Percentiles rank a stretch among this genome's conserved stretches.
phyloP scores from a whole-genome alignment of 495 filamentous ascomycete species.

The Daldinia loculata region DNA sequence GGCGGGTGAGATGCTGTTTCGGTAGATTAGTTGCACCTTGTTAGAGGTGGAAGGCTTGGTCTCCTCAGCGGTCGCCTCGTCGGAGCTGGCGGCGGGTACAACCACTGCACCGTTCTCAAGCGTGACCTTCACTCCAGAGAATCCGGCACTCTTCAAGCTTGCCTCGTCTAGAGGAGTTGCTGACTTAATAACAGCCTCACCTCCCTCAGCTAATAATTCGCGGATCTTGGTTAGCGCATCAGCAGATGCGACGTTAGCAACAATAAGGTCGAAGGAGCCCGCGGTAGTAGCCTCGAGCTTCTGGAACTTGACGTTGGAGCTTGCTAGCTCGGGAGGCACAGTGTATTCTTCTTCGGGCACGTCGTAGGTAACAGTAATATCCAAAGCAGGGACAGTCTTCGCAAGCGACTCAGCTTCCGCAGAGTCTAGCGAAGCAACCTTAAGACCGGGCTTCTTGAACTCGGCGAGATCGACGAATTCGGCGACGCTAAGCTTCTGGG shows the following conservation, averaged over 20 bases:
- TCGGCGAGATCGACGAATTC: constrained; percentile 7
- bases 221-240: constrained; percentile 3
- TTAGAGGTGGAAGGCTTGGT: background rate
- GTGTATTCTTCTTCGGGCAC: constrained; percentile 3
- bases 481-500: background rate
- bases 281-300: constrained; percentile 1
- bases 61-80: constrained; percentile 1
- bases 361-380: background rate
- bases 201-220: constrained; percentile 1
- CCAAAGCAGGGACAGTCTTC: background rate
- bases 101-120: background rate
- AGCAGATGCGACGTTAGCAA: background rate
- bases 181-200: background rate
- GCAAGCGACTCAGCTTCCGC: background rate
- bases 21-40: constrained; percentile 13
- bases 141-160: background rate
- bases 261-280: background rate
- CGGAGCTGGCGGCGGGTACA: background rate
- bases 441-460: constrained; percentile 32
- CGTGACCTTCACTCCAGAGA: background rate
- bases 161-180: background rate
- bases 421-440: constrained; percentile 11
- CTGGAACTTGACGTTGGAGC: constrained; percentile 2
- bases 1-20: background rate
- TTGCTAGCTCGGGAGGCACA: background rate